Base-by-base conservation (phyloP, 257 asterid genomes). In the Nicotiana obtusifolia region DNA sequence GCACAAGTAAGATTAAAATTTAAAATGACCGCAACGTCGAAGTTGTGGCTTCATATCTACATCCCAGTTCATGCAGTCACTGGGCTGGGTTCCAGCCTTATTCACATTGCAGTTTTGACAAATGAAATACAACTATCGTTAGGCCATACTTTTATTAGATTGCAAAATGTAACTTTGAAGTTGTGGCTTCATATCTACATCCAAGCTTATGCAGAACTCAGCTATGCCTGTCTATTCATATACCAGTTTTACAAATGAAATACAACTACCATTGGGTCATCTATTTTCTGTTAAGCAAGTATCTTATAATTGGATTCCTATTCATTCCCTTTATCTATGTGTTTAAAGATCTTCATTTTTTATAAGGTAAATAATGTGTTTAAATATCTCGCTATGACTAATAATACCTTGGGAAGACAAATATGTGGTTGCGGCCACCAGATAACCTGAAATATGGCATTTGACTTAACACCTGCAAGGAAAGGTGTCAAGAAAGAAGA, bases 381-480 rank as follows among this genome's bases (percentile, higher is more conserved):
- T 7, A 73, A 47, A 49, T 31, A 47, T 22, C 79, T 14, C 79
- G 37, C 16, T 47, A 1, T 68, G 77, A 59, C 76, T 28, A 24
- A 22, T 31, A 83, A 83, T 86, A 95, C 97, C 98, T 94, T 62
- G 99, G 99, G 87, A 95, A 95, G 73, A 95, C 93, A 88, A 94
- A 94, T 77, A 95, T 84, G 89, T 95, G 99, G 85, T 93, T 82
- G 81, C 99, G 95, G 61, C 99, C 97, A 77, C 97, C 95, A 69
- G 98, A 91, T 83, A 95, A 87, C 89, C 98, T 89, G 91, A 94
- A 95, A 89, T 91, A 88, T 80, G 97, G 97, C 99, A 95, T 95
- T 89, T 95, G 98, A 86, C 97, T 89, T 84, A 94, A 86, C 83
- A 95, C 97, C 98, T 95, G 97, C 89, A 91, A 92, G 84, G 81